Base-by-base conservation (phyloP, 257 asterid species). In the Ajuga chamaepitys region DNA sequence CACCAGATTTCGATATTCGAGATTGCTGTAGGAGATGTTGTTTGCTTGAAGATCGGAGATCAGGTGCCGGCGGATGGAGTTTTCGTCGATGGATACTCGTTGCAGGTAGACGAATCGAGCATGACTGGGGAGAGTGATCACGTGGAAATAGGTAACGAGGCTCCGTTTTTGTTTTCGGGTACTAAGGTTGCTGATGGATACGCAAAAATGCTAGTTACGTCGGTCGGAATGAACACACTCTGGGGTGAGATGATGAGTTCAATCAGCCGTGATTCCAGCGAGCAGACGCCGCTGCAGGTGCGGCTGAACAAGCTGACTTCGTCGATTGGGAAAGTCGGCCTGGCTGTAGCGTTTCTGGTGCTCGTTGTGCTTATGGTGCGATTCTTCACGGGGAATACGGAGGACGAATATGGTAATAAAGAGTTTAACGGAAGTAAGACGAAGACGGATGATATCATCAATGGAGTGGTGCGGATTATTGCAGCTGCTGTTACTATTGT, bases 11-110 rank as follows among this genome's bases (percentile, higher is more conserved):
- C 78, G 0, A 70, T 76, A 21, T 78, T 59, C 30, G 74, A 67
- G 7, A 65, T 71, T 13, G 81, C 68, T 3, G 83, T 76, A 0
- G 79, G 83, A 0, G 78, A 78, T 16, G 37, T 76, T 0, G 74
- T 81, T 2, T 74, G 76, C 47, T 58, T 82, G 51, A 82, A 76
- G 60, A 76, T 77, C 8, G 83, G 87, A 0, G 85, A 82, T 66
- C 78, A 82, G 13, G 71, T 77, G 8, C 81, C 85, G 5, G 87
- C 81, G 0, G 85, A 82, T 50, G 87, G 84, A 14, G 10, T 82
- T 4, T 73, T 73, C 67, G 22, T 79, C 32, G 81, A 77, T 1
- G 85, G 85, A 2, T 62, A 77, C 28, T 82, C 83, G 0, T 53
- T 79, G 3, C 72, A 67, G 7, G 85, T 79, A 9, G 81, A 82